These are phyloP conservation scores for Trypanosoma cruzi DNA, from an alignment of 208 protist genomes.

Conservation along the genomic window DNA sequence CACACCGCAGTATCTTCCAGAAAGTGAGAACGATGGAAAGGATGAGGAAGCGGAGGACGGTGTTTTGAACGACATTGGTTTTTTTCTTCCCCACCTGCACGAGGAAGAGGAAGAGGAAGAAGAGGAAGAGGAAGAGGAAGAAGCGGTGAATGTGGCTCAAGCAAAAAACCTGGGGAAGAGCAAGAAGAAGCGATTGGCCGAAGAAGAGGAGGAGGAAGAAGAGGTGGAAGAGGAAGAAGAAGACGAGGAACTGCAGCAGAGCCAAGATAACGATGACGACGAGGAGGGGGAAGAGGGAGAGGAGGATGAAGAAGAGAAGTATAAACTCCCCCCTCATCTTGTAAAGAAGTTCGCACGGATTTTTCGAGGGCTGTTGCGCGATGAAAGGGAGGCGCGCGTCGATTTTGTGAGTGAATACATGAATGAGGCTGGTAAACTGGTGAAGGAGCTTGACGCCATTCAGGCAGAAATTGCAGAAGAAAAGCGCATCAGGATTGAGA, in stretches of 20 bases:
- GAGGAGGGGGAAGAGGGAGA: slow-evolving; percentile 24
- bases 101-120: slow-evolving; percentile 30
- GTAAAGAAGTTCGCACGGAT: slow-evolving; percentile 25
- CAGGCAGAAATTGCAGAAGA: slow-evolving; percentile 39
- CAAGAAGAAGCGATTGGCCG: background rate
- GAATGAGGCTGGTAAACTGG: slow-evolving; percentile 12
- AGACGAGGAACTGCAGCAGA: no score
- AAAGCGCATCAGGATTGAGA: slow-evolving; percentile 45
- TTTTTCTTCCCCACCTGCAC: slow-evolving; percentile 23
- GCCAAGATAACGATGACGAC: slow-evolving; percentile 23
- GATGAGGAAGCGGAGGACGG: slow-evolving; percentile 13
- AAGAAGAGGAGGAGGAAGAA: slow-evolving; percentile 15
- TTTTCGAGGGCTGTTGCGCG: slow-evolving; percentile 23
- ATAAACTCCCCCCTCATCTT: slow-evolving; percentile 21
- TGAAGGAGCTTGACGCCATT: slow-evolving; percentile 31
- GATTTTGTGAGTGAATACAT: slow-evolving; percentile 25
- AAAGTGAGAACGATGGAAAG: slow-evolving; percentile 6
- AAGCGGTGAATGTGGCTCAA: slow-evolving; percentile 20
- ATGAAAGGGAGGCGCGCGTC: slow-evolving; percentile 32
- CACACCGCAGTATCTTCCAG: slow-evolving; percentile 44
- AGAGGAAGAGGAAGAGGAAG: slow-evolving; percentile 30
- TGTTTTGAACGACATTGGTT: slow-evolving; percentile 19
- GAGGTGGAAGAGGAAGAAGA: no score
- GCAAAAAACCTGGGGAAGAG: slow-evolving; percentile 1
- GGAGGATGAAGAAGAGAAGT: slow-evolving; percentile 34